Percentiles rank a stretch among this genome's conserved stretches.
These are phyloP conservation scores for Mycena metata DNA, from an alignment of 768 basidiomycete genomes.

Conservation along the genomic window DNA sequence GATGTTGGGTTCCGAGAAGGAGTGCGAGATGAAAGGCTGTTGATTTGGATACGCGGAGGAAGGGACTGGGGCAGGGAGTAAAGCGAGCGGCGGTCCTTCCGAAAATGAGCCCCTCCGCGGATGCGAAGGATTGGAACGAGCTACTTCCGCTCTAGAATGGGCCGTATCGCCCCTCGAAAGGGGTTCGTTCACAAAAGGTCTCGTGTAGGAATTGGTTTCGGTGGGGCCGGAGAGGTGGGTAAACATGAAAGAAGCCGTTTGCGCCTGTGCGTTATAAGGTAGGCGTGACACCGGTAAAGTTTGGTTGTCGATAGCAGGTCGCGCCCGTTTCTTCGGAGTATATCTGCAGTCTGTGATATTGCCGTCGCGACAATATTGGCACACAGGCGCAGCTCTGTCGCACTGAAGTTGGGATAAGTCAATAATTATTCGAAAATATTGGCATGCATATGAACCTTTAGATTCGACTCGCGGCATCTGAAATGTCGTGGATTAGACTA, in stretches of 20 bases:
- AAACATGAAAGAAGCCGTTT: conserved; percentile 40
- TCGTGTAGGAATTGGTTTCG: conserved; percentile 23
- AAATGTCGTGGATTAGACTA: neutral
- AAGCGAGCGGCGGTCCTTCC: conserved; percentile 41
- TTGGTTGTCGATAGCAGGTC: conserved; percentile 58
- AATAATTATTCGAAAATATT: conserved; percentile 10
- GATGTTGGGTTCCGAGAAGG: conserved; percentile 50
- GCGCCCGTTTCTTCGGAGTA: conserved; percentile 76
- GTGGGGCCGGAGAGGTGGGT: conserved; percentile 36
- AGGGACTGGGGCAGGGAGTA: conserved; percentile 42
- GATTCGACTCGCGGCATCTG: conserved; percentile 70
- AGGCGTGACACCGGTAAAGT: conserved; percentile 22
- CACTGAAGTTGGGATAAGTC: conserved; percentile 59
- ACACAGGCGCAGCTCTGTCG: conserved; percentile 78
- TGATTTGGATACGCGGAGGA: conserved; percentile 38
- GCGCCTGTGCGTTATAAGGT: conserved; percentile 38
- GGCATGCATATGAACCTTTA: conserved; percentile 63
- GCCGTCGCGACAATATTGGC: conserved; percentile 74
- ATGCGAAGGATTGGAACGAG: conserved; percentile 15
- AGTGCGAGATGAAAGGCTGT: conserved; percentile 62
- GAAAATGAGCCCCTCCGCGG: conserved; percentile 22
- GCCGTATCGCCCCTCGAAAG: conserved; percentile 3
- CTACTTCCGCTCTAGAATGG: conserved; percentile 22
- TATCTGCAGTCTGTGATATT: conserved; percentile 74
- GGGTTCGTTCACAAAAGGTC: conserved; percentile 34